Conservation (phyloP, 2,329 filamentous ascomycete genomes). For the Colletotrichum karsti region DNA sequence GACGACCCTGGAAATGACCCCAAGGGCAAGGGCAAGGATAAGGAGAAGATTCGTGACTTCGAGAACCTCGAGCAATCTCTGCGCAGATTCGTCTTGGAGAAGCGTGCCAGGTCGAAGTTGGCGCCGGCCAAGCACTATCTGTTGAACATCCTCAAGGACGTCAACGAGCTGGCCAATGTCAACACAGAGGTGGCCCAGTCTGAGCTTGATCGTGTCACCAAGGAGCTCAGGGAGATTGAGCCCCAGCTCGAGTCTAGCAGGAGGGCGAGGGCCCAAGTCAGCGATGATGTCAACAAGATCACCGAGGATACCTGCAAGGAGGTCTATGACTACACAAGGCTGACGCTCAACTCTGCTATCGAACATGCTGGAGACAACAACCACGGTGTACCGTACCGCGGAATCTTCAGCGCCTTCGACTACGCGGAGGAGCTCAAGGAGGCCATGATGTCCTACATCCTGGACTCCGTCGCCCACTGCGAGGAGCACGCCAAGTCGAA, state of each 20-base stretch:
- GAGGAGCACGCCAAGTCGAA: constrained; percentile 86
- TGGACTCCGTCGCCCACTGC: constrained; percentile 78
- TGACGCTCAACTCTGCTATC: constrained; percentile 79
- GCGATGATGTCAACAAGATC: constrained; percentile 80
- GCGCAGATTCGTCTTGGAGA: constrained; percentile 93
- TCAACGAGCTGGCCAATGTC: constrained; percentile 82
- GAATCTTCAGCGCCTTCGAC: constrained; percentile 83
- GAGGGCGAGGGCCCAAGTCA: constrained; percentile 81
- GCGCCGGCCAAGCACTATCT: constrained; percentile 96
- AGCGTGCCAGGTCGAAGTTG: constrained; percentile 92
- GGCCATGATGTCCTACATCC: constrained; percentile 90
- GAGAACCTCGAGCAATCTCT: constrained; percentile 88
- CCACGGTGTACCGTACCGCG: constrained; percentile 86
- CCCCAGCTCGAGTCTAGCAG: constrained; percentile 86
- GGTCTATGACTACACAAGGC: constrained; percentile 85
- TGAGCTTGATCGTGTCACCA: constrained; percentile 84
- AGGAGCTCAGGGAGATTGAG: constrained; percentile 83
- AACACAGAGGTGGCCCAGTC: constrained; percentile 88
- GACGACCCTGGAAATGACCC: constrained; percentile 66
- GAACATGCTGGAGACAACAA: constrained; percentile 78
- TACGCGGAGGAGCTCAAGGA: constrained; percentile 94
- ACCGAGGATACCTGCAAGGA: constrained; percentile 88
- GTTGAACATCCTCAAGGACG: constrained; percentile 89
- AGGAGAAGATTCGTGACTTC: constrained; percentile 90
- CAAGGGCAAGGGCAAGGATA: constrained; percentile 85